Evolutionary conservation across 306 rosid species (phyloP), one percentile per base, ranked within the genome.

Genomic region (Rosa multiflora): DNA sequence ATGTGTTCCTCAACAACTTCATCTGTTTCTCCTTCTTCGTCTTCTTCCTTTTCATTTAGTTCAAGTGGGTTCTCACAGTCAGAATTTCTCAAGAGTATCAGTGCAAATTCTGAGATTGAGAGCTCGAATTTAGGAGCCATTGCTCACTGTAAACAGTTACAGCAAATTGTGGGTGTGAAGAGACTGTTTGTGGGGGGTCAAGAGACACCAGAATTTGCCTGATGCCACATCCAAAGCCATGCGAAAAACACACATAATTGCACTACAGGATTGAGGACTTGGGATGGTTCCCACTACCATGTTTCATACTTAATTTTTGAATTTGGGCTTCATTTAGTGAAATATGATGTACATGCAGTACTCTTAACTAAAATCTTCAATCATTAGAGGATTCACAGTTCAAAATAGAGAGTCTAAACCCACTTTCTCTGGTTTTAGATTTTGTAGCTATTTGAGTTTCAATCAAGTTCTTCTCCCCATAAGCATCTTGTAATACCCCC

Each of bases 81-180:
- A 49, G 94, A 88, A 39, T 52, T 78, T 64, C 85, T 93, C 61
- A 93, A 88, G 88, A 88, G 98, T 52, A 84, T 82, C 78, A 92
- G 94, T 77, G 91, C 92, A 21, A 87, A 82, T 80, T 90, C 83
- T 58, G 99, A 95, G 70, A 69, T 81, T 26, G 99, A 94, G 79
- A 52, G 80, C 83, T 92, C 97, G 66, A 77, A 92, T 78, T 92
- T 93, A 76, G 99, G 94, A 75, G 99, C 99, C 52, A 95, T 95
- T 76, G 99, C 99, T 52, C 93, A 95, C 78, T 95, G 99, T 74
- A 95, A 93, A 78, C 86, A 82, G 86, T 92, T 94, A 61, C 96
- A 89, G 67, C 86, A 83, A 53, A 83, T 72, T 37, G 53, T 81
- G 53, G 29, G 77, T 83, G 71, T 39, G 26, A 67, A 67, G 71